These are phyloP conservation scores for Phytophthora rubi DNA, from an alignment of 352 stramenopile genomes.

Conservation along the genomic window DNA sequence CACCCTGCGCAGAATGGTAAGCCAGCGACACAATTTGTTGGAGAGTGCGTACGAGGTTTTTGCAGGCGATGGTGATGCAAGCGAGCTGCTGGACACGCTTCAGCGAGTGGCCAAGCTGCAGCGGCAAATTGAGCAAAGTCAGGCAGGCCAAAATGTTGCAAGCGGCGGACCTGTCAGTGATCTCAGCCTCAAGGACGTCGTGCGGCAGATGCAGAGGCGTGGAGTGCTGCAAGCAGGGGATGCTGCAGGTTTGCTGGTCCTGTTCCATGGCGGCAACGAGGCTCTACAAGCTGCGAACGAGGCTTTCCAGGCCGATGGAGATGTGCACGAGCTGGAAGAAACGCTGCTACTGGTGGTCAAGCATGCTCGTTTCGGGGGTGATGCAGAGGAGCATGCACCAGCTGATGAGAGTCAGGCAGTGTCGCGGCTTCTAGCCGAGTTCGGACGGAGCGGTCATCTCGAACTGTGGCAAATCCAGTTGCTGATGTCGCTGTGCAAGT, in stretches of 20 bases:
- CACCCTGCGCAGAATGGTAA: conserved; percentile 53
- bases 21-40: conserved; percentile 64
- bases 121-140: conserved; percentile 49
- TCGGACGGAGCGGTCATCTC: conserved; percentile 45
- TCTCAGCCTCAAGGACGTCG: conserved; percentile 64
- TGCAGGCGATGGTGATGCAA: conserved; percentile 58
- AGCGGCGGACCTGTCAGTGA: conserved; percentile 21
- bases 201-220: conserved; percentile 72
- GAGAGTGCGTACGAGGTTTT: conserved; percentile 81
- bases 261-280: conserved; percentile 76
- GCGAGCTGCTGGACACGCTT: conserved; percentile 73
- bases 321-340: conserved; percentile 80
- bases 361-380: conserved; percentile 65
- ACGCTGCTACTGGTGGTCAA: conserved; percentile 85
- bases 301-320: conserved; percentile 71
- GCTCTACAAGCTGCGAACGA: conserved; percentile 76
- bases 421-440: conserved; percentile 43
- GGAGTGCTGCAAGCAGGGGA: conserved; percentile 56
- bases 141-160: conserved; percentile 32
- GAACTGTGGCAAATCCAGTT: conserved; percentile 65
- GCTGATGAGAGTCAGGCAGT: conserved; percentile 38
- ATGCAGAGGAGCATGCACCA: conserved; percentile 4
- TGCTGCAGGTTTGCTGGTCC: conserved; percentile 62
- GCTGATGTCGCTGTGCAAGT: conserved; percentile 53
- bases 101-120: conserved; percentile 77